Base-by-base conservation (phyloP, 352 stramenopile species). In the Phytopythium mirpurense region DNA sequence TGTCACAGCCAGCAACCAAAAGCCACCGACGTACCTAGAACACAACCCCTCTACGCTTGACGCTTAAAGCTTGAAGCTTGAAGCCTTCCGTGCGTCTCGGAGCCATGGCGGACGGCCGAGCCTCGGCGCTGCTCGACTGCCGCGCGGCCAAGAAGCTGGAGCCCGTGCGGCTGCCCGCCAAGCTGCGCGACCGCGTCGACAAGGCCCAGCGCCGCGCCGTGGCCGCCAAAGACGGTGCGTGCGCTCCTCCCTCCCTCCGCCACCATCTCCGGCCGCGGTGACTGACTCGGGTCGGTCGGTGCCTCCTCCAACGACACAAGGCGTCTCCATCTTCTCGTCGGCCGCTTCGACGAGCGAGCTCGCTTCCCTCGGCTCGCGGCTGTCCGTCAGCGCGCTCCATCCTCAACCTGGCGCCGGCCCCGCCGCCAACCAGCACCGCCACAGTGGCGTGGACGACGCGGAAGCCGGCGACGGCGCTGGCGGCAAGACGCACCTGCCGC, bases 101-200 rank as follows among this genome's bases (percentile, higher is more conserved):
- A n/a, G n/a, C n/a, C n/a, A n/a, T n/a, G n/a, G n/a, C n/a, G n/a
- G n/a, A n/a, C n/a, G 14, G 18, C 45, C 1, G 45, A 26, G 15
- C 45, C 9, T 38, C 45, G 18, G 45, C 74, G 12, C 26, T 74
- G n/a, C 42, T 84, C 5, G 78, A 90, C 54, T 83, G 69, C 37
- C 78, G 78, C 16, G 50, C 57, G 16, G 86, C 73, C 14, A 80
- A 90, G 61, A 67, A 57, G 7, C 67, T 92, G 9, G 74, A 85
- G 29, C 78, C 74, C 2, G 63, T 90, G 23, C 65, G 65, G 15
- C 59, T 92, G 23, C 78, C 81, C 12, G 21, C 51, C 16, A 90
- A 86, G 60, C 65, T 92, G 9, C 72, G 72, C 40, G 75, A 87
- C 37, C 72, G 76, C 18, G 70, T 88, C 36, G 68, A 78, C 11